These are phyloP conservation scores for Strobilomyces confusus DNA, from an alignment of 768 basidiomycete species.

Conservation along the genomic window DNA sequence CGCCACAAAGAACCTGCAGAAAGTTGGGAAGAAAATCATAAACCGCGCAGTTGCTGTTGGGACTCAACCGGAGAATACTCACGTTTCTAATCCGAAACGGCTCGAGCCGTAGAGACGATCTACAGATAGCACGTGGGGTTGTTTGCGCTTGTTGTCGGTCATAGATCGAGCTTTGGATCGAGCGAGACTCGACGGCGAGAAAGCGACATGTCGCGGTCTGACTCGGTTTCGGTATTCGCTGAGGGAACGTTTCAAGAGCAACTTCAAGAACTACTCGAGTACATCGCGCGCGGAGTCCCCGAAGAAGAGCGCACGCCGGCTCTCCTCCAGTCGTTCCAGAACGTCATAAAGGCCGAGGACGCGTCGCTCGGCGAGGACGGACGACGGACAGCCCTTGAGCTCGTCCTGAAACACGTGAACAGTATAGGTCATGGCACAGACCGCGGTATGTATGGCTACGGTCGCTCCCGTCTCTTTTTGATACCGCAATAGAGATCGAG, in stretches of 20 bases:
- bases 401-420: conserved; percentile 59
- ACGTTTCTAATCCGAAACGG: too few relatives aligned
- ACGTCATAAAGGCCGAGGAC: conserved; percentile 48
- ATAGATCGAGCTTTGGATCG: not conserved
- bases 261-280: conserved; percentile 77
- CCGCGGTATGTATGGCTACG: conserved; percentile 48
- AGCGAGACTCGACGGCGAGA: not conserved
- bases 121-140: not conserved
- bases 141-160: conserved; percentile 13
- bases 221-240: conserved; percentile 79
- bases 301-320: conserved; percentile 64
- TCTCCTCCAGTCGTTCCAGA: conserved; percentile 67
- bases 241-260: conserved; percentile 87
- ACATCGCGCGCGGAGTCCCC: conserved; percentile 58
- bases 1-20: not conserved
- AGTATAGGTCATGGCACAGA: conserved; percentile 74
- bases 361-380: conserved; percentile 52
- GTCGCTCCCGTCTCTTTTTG: conserved; percentile 1
- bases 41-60: not conserved
- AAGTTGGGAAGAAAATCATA: not conserved
- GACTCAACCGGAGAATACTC: not conserved
- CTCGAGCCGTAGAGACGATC: too few relatives aligned
- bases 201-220: conserved; percentile 59
- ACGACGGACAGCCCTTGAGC: conserved; percentile 52
- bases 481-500: conserved; percentile 57